Evolutionary conservation across 192 early-diverging fungal species (phyloP), one percentile per base, ranked within the genome.

Genomic region (Cetraspora pellucida): DNA sequence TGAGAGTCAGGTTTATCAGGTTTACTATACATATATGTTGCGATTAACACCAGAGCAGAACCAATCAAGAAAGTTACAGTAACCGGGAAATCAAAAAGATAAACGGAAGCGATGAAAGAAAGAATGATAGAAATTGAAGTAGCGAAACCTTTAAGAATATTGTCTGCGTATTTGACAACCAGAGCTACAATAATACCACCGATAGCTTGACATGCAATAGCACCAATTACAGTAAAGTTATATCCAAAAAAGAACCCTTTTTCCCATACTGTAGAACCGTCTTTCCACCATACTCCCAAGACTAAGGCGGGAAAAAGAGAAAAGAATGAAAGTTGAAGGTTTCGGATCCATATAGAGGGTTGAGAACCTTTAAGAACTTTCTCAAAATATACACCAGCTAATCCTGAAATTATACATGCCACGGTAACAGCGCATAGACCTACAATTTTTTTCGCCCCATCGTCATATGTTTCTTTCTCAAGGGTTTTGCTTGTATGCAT

Each of bases 101-200:
- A 93, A 17, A 95, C 87, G 59, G 94, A 95, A 1, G 91, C 90
- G 69, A 96, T 74, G 50, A 88, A 93, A 10, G 95, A 96, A 50
- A 99, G 85, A 49, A 99, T 91, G 70, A 99, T 98, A 47, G 95
- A 95, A 66, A 99, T 91, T 68, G 93, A 95, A 8, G 97, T 98
- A 10, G 97, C 96, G 86, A 99, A 99, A n/a, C 97, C 95, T 80
- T 99, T 99, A 47, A 99, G 85, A 73, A 99, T 98, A 77, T 98
- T 99, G 79, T 99, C 97, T 0, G 97, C 96, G 81, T 95, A 98
- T 85, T 98, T 97, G 52, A 99, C 96, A 3, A 99, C 96, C 0
- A 99, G 77, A 0, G 97, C 95, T 1, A 98, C 97, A 71, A 99
- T 90, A 10, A 99, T 84, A 7, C 97, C 97, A 49, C 97, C 97